These are phyloP conservation scores for Scheffersomyces segobiensis DNA, from an alignment of 1,139 yeast genomes.

Conservation along the genomic window DNA sequence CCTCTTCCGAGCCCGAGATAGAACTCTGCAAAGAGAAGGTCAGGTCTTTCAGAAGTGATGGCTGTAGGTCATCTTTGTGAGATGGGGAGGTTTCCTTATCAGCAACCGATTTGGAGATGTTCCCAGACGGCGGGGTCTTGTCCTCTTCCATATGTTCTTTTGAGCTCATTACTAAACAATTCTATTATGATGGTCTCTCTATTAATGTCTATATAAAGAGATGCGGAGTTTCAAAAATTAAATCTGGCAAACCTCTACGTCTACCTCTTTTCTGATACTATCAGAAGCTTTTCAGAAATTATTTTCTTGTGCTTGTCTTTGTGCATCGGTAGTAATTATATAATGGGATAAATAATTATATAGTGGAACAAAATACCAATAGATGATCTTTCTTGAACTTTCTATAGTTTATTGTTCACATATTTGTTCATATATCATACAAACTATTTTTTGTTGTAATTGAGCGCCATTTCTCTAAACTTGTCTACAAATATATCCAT, in stretches of 20 bases:
- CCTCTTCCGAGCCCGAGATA: neutral
- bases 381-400: no score
- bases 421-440: neutral
- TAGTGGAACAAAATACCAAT: neutral
- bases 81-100: neutral
- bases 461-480: constrained; percentile 1
- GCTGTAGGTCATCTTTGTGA: neutral
- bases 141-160: neutral
- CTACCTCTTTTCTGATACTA: neutral
- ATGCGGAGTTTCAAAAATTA: neutral
- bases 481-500: constrained; percentile 4
- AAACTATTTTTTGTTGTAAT: neutral
- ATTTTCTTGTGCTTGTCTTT: neutral
- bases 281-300: neutral
- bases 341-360: neutral
- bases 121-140: neutral
- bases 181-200: neutral
- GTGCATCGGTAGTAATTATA: neutral
- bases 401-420: no score
- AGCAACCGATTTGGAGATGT: neutral
- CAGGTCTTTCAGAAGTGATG: neutral
- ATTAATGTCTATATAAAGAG: neutral
- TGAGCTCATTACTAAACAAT: neutral
- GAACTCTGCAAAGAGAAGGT: neutral
- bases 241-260: neutral